Conservation (phyloP, 2,329 filamentous ascomycete species). For the Talaromyces sp. region DNA sequence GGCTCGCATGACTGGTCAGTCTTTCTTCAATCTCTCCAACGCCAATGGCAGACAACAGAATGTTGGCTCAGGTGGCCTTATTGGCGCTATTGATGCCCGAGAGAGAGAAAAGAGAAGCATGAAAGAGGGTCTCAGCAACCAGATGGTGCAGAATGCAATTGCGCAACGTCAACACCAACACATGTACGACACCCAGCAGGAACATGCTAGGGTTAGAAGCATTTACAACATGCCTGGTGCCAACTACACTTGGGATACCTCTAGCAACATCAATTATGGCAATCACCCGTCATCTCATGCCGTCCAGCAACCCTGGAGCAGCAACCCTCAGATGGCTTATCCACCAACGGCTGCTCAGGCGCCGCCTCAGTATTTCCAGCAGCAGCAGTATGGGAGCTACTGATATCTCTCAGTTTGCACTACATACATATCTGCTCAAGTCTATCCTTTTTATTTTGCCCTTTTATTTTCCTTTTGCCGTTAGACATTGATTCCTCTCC, state of each 20-base stretch:
- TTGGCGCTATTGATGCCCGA: constrained; percentile 73
- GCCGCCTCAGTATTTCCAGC: constrained; percentile 22
- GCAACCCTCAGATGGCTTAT: constrained; percentile 21
- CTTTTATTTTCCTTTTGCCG: background rate
- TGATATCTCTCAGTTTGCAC: background rate
- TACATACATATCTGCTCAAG: background rate
- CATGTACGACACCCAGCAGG: constrained; percentile 37
- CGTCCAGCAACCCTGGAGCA: constrained; percentile 22
- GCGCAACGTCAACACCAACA: constrained; percentile 58
- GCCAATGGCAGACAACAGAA: constrained; percentile 44
- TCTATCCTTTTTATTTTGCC: background rate
- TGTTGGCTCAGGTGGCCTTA: constrained; percentile 55
- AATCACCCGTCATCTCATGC: constrained; percentile 13
- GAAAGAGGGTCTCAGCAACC: constrained; percentile 63
- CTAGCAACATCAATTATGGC: constrained; percentile 21
- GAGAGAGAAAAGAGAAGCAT: constrained; percentile 72
- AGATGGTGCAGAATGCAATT: constrained; percentile 69
- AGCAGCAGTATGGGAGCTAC: constrained; percentile 14
- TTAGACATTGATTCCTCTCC: background rate
- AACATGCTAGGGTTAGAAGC: constrained; percentile 18
- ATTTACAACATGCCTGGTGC: constrained; percentile 33
- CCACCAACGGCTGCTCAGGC: constrained; percentile 22
- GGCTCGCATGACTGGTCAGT: constrained; percentile 73
- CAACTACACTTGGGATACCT: constrained; percentile 32
- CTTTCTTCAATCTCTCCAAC: constrained; percentile 63